Conservation (phyloP, 1,139 yeast genomes). For the Taphrina deformans region DNA sequence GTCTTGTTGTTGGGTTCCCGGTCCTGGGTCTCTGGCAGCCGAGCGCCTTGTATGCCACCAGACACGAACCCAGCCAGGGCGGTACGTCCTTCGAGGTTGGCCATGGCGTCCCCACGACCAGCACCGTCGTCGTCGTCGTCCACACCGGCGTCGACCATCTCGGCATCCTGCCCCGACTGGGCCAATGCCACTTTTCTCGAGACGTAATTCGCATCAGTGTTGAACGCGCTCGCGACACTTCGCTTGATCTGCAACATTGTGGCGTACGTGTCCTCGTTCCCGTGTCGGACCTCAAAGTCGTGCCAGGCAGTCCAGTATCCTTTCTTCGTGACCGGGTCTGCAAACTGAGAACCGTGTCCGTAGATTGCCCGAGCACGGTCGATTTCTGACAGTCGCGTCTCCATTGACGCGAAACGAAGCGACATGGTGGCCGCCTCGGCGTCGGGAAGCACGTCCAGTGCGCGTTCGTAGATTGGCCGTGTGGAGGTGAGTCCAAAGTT, state of each 20-base stretch:
- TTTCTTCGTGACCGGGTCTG: conserved; percentile 48
- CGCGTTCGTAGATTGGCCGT: conserved; percentile 50
- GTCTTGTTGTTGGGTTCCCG: neutral
- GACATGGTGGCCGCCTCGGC: conserved; percentile 45
- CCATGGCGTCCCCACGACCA: conserved; percentile 21
- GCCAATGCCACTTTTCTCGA: conserved; percentile 38
- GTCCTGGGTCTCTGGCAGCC: neutral
- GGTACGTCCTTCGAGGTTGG: conserved; percentile 18
- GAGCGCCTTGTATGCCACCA: conserved; percentile 26
- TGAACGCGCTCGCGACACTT: conserved; percentile 50
- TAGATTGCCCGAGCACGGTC: conserved; percentile 64
- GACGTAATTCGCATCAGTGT: conserved; percentile 46
- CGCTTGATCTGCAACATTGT: conserved; percentile 71
- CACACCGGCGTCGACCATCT: neutral
- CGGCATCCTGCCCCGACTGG: neutral
- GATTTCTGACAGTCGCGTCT: conserved; percentile 52
- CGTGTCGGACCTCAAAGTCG: conserved; percentile 66
- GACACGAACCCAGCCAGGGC: conserved; percentile 29
- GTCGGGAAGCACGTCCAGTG: conserved; percentile 50
- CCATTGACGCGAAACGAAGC: conserved; percentile 52
- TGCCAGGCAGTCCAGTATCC: conserved; percentile 68
- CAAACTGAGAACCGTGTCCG: conserved; percentile 51
- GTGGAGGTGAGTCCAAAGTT: conserved; percentile 47
- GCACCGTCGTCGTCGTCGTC: neutral
- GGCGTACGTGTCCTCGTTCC: conserved; percentile 69